phyloP scores from a whole-genome alignment of 148 eudicot genomes.

The Rhododendron williamsianum region DNA sequence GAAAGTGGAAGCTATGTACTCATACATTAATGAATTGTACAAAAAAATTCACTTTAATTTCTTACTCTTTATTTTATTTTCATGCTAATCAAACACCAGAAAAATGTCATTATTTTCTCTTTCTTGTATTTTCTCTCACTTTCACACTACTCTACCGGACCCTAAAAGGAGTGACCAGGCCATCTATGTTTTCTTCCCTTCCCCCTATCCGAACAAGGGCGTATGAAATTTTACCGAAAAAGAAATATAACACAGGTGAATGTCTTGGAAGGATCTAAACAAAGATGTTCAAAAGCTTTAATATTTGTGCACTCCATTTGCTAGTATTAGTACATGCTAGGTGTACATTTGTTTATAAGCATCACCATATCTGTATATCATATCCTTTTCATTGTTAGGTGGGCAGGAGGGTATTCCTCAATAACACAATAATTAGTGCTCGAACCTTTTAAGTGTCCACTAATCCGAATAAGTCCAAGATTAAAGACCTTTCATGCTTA shows the following conservation, averaged over 20 bases:
- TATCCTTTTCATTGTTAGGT: neutral
- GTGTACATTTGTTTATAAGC: neutral
- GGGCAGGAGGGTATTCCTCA: neutral
- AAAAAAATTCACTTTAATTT: too few species aligned
- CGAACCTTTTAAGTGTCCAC: neutral
- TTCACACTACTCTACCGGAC: too few species aligned
- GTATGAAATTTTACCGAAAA: neutral
- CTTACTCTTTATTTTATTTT: too few species aligned
- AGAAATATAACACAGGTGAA: neutral
- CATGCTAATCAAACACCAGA: too few species aligned
- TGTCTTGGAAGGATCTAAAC: neutral
- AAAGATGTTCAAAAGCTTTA: neutral
- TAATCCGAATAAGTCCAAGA: neutral
- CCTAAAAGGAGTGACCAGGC: too few species aligned
- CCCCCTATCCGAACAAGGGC: neutral
- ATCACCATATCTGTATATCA: neutral
- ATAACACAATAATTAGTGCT: neutral
- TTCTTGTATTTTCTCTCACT: too few species aligned
- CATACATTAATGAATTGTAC: too few species aligned
- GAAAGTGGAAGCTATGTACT: too few species aligned
- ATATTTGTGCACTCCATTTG: too few species aligned
- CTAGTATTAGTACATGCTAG: neutral
- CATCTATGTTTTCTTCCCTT: too few species aligned
- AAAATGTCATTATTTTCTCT: too few species aligned
- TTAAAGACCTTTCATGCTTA: neutral